Base-by-base conservation (phyloP, 306 rosid genomes). In the Quercus engelmannii region DNA sequence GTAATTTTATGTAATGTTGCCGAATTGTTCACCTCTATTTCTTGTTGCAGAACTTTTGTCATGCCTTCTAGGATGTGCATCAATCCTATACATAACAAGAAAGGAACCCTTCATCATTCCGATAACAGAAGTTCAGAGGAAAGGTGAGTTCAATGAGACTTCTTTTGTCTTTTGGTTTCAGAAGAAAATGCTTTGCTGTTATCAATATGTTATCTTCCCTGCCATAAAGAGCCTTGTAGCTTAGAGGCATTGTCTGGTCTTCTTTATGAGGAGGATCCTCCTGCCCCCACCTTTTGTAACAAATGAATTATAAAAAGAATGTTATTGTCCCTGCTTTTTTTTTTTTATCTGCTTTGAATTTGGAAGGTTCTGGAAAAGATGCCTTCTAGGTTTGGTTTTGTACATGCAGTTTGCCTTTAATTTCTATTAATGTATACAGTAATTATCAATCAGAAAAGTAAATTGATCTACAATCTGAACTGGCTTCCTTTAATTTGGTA, bases 51-150 rank as follows among this genome's bases (percentile, higher is more conserved):
- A 84, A 91, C 90, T 74, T 90, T 95, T 74, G 99, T 95, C 17
- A 83, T 95, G 97, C 99, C 99, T 12, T 90, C 97, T 2, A 91
- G 96, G 87, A 91, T 95, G 98, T 95, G 98, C 70, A 90, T 95
- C 81, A 95, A 86, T 81, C 98, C 99, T 38, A 85, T 93, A 52
- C 99, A 95, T 80, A 93, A 95, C 78, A 90, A 90, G 82, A 93
- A 92, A 83, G 98, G 93, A 75, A 87, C 93, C 77, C 88, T 93
- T 91, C 99, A 87, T 51, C 86, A 51, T 28, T 81, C 92, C 12
- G 67, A 46, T 30, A 84, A 83, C 55, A 85, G 86, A 38, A 86
- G 84, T 83, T 79, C 93, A n/a, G 94, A 90, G 78, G 99, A 92
- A 78, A 85, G 76, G 97, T 95, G 77, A 81, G 85, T 74, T 76